Evolutionary conservation across 345 rosid genomes (phyloP).

Genomic region (Rhizophora mangle): DNA sequence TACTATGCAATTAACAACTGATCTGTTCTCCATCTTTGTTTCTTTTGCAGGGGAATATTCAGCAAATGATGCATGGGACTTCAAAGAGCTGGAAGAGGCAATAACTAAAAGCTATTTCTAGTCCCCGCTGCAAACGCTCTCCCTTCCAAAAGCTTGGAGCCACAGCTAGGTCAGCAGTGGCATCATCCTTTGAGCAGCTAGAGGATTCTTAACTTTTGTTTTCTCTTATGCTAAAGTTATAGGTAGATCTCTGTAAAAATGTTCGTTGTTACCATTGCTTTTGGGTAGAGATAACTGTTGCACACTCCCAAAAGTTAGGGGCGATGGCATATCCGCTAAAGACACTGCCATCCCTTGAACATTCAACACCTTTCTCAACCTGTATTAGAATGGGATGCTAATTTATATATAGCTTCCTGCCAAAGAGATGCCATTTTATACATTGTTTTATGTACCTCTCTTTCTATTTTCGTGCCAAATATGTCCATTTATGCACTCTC

Average conservation of each 20-base stretch:
- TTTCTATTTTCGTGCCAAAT: too few relatives aligned
- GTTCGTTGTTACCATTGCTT: too few relatives aligned
- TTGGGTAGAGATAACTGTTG: too few relatives aligned
- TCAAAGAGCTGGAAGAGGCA: slow-evolving; percentile 77
- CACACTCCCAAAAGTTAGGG: too few relatives aligned
- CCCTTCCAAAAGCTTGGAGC: neutral
- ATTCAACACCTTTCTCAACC: too few relatives aligned
- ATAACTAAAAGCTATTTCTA: slow-evolving; percentile 66
- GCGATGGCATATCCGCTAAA: too few relatives aligned
- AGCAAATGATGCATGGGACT: slow-evolving; percentile 86
- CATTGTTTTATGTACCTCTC: too few relatives aligned
- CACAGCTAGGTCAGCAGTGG: neutral
- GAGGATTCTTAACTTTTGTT: neutral
- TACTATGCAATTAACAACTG: neutral
- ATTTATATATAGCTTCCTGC: neutral
- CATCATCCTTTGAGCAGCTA: neutral
- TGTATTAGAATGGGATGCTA: neutral
- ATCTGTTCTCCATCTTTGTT: neutral
- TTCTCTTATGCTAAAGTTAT: too few relatives aligned
- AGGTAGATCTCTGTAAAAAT: too few relatives aligned
- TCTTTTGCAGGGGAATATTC: slow-evolving; percentile 61
- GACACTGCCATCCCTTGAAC: too few relatives aligned
- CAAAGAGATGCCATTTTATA: neutral
- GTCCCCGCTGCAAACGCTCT: neutral
- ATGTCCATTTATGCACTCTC: too few relatives aligned